Evolutionary conservation across 2,329 filamentous ascomycete species (phyloP).

Genomic region (Curvularia spicifera): DNA sequence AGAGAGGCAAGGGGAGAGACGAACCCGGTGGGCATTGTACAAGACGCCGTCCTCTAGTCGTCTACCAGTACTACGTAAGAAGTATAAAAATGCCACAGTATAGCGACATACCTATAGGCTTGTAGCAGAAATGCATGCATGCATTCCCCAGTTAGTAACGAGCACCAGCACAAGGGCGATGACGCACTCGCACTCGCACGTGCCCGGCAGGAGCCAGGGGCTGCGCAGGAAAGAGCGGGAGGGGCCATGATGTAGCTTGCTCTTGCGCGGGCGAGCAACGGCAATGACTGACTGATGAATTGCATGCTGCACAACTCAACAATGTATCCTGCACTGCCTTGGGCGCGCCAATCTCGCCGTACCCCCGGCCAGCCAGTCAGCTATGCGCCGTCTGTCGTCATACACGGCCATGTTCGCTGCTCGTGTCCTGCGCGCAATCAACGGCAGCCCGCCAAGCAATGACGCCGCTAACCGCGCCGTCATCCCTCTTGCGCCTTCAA

Average conservation of each 20-base stretch:
- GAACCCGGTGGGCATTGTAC: background rate
- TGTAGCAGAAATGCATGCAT: too few relatives aligned
- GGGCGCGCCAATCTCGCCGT: background rate
- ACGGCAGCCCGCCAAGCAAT: conserved; percentile 20
- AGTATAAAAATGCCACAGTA: too few relatives aligned
- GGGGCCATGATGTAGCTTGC: conserved; percentile 17
- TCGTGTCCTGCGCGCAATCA: conserved; percentile 10
- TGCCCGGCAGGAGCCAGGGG: conserved; percentile 15
- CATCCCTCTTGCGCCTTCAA: conserved; percentile 16
- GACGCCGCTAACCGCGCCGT: conserved; percentile 20
- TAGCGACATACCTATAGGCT: too few relatives aligned
- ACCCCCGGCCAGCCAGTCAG: conserved; percentile 20
- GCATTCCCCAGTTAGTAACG: too few relatives aligned
- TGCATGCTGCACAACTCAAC: conserved; percentile 19
- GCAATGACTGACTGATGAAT: conserved; percentile 12
- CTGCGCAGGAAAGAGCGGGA: conserved; percentile 21
- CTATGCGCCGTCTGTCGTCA: conserved; percentile 24
- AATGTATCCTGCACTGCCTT: conserved; percentile 15
- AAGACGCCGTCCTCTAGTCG: too few relatives aligned
- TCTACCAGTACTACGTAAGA: too few relatives aligned
- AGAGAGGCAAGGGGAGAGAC: background rate
- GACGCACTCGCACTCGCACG: conserved; percentile 19
- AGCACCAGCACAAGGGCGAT: background rate
- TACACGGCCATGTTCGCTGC: conserved; percentile 16
- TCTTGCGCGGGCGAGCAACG: background rate